Base-by-base conservation (phyloP, 78 protist species). In the Neovahlkampfia damariscottae region DNA sequence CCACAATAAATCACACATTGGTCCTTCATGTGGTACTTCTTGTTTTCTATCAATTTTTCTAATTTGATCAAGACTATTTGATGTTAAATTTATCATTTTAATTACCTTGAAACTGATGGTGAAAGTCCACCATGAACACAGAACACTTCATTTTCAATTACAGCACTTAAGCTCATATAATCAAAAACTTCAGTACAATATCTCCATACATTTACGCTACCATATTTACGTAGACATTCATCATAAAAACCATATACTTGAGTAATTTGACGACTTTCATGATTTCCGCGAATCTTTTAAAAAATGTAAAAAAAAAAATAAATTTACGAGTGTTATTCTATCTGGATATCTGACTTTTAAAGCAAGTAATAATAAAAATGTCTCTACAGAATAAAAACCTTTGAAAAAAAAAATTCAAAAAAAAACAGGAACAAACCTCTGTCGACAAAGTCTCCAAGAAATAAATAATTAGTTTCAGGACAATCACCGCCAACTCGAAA, bases 251-350 rank as follows among this genome's bases (percentile, higher is more conserved):
- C 99, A 79, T 98, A 98, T 8, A 96, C 92, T 80, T 95, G 98
- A 1, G 99, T 96, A 82, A 98, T 98, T 58, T 98, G 99, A 30
- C 99, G 74, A 1, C 88, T 70, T 83, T 98, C 99, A 83, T 98
- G 99, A 84, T 98, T 98, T 19, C 99, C 99, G 6, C 99, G 91
- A 58, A 98, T n/a, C n/a, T n/a, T n/a, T n/a, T n/a, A n/a, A n/a
- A n/a, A n/a, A n/a, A n/a, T n/a, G n/a, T n/a, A n/a, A n/a, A n/a
- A n/a, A n/a, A n/a, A n/a, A n/a, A n/a, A n/a, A n/a, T n/a, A n/a
- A n/a, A n/a, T n/a, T n/a, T n/a, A n/a, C 85, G 30, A 98, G 87
- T 19, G 95, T 89, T 77, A 95, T 88, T 32, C 97, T 89, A 77
- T 91, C 94, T 8, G 99, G 99, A 41, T 93, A 95, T 27, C 97